Percentiles rank a stretch among this genome's conserved stretches.
Evolutionary conservation across 139 green algal genomes (phyloP).

Genomic region (Coelastrella sp.): DNA sequence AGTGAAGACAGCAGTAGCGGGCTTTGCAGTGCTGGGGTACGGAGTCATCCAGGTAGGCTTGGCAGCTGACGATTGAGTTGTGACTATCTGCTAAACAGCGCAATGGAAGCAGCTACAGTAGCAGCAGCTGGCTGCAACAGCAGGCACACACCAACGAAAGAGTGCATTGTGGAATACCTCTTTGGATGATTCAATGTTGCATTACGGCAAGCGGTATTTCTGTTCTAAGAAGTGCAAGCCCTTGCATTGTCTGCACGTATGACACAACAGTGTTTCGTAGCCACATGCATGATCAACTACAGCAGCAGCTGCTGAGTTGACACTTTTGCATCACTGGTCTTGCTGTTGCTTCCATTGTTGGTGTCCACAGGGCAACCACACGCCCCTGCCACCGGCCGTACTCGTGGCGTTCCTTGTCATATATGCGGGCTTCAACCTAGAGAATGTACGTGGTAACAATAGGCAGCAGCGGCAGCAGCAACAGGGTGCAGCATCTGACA

Average conservation of each 20-base stretch:
- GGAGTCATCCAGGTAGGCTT: slow-evolving; percentile 4
- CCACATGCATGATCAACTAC: too few relatives aligned
- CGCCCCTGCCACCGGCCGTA: slow-evolving; percentile 22
- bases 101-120: too few relatives aligned
- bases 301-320: too few relatives aligned
- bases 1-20: slow-evolving; percentile 37
- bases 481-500: background rate
- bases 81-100: background rate
- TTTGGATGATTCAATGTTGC: too few relatives aligned
- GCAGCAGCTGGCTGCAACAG: too few relatives aligned
- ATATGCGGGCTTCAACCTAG: slow-evolving; percentile 45
- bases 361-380: slow-evolving; percentile 18
- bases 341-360: slow-evolving; percentile 2
- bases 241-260: too few relatives aligned
- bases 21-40: slow-evolving; percentile 29
- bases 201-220: too few relatives aligned
- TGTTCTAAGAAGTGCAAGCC: too few relatives aligned
- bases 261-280: too few relatives aligned
- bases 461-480: slow-evolving; percentile 21
- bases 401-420: slow-evolving; percentile 40
- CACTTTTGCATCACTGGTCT: background rate
- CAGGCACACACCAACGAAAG: too few relatives aligned
- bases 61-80: background rate
- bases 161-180: too few relatives aligned
- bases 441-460: background rate